Percentiles rank a stretch among this genome's conserved stretches.
phyloP scores from a whole-genome alignment of 148 eudicot genomes.

The Chenopodium quinoa region DNA sequence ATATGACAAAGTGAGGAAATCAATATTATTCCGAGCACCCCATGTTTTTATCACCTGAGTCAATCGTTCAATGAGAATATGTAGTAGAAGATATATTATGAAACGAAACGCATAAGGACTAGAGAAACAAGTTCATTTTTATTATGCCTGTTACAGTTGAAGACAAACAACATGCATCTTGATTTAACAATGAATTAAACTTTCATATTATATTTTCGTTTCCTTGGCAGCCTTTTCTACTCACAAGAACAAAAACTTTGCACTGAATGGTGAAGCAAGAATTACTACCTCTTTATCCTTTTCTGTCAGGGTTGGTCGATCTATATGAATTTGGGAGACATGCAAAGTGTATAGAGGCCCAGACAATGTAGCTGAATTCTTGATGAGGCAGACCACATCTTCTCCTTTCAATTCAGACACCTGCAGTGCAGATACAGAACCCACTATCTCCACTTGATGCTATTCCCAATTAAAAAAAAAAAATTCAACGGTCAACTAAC shows the following conservation, averaged over 20 bases:
- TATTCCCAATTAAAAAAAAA: background rate
- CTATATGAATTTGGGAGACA: constrained; percentile 77
- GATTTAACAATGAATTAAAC: background rate
- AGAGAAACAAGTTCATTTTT: background rate
- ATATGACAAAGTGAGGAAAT: constrained; percentile 76
- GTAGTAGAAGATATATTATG: background rate
- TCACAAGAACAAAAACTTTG: background rate
- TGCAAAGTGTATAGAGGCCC: constrained; percentile 83
- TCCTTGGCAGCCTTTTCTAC: background rate
- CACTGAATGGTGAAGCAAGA: background rate
- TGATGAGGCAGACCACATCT: constrained; percentile 73
- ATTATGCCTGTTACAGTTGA: background rate
- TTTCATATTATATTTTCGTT: background rate
- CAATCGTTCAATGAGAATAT: constrained; percentile 8
- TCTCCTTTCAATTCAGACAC: constrained; percentile 67
- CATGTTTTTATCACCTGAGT: constrained; percentile 75
- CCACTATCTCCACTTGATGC: background rate
- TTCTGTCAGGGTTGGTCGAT: constrained; percentile 79
- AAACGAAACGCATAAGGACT: background rate
- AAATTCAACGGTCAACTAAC: background rate
- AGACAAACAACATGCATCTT: background rate
- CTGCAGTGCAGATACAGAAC: constrained; percentile 34
- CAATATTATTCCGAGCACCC: constrained; percentile 85
- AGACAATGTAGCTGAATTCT: constrained; percentile 77
- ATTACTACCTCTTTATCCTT: constrained; percentile 71